These are phyloP conservation scores for Taiozyma sp. DNA, from an alignment of 1,139 yeast species.

Conservation along the genomic window DNA sequence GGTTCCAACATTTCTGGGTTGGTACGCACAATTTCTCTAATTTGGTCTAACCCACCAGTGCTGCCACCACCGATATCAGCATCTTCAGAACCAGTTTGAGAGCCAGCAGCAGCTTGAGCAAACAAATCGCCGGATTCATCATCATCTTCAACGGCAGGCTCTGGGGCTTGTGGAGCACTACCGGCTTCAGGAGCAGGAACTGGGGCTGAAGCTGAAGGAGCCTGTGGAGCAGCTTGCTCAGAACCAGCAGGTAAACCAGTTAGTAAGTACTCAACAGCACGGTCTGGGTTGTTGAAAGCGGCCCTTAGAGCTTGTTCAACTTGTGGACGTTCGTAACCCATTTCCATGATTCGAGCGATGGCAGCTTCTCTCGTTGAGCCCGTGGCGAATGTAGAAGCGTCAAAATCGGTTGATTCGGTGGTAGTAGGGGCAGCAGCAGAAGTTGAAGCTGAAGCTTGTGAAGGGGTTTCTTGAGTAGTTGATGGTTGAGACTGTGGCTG, in stretches of 20 bases:
- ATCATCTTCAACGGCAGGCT: constrained; percentile 26
- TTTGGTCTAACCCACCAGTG: constrained; percentile 42
- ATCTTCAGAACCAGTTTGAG: constrained; percentile 14
- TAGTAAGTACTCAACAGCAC: constrained; percentile 92
- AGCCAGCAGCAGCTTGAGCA: constrained; percentile 25
- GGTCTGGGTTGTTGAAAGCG: constrained; percentile 95
- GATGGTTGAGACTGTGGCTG: constrained; percentile 17
- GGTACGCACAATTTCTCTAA: constrained; percentile 75
- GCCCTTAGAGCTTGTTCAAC: constrained; percentile 92
- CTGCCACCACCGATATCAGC: constrained; percentile 3
- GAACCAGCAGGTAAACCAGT: constrained; percentile 71
- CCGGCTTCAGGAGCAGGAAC: constrained; percentile 40
- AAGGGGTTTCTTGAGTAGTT: constrained; percentile 13
- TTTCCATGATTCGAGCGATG: constrained; percentile 81
- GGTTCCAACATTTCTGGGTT: constrained; percentile 91
- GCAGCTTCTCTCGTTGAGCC: constrained; percentile 32
- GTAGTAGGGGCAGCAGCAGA: neutral
- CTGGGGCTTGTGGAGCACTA: constrained; percentile 21
- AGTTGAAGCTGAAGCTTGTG: constrained; percentile 4
- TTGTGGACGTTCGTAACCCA: constrained; percentile 90
- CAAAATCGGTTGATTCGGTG: constrained; percentile 18
- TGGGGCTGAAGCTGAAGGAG: constrained; percentile 18
- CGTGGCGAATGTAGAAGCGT: constrained; percentile 27
- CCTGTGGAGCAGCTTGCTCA: constrained; percentile 22
- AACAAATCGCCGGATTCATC: constrained; percentile 14